Conservation (phyloP, 2,329 filamentous ascomycete species). For the Penicillium sp. region DNA sequence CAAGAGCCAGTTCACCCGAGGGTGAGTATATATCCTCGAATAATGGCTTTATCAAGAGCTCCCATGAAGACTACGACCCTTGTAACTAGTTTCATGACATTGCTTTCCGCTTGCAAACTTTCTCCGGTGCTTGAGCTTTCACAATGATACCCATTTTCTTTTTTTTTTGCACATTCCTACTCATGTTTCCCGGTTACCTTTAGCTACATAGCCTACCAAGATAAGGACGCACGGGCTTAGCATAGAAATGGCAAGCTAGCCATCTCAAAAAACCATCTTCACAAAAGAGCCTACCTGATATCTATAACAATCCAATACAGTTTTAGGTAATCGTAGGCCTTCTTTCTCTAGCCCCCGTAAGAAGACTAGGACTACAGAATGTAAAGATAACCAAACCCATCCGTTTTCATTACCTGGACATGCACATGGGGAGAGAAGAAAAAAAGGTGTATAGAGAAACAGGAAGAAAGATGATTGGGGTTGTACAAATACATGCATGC, state of each 20-base stretch:
- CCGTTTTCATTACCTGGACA: slow-evolving; percentile 32
- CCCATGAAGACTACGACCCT: not conserved
- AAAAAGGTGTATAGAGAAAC: slow-evolving; percentile 21
- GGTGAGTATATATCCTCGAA: not conserved
- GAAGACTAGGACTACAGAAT: not conserved
- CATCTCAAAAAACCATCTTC: not conserved
- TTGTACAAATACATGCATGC: slow-evolving; percentile 43
- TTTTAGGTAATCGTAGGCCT: not conserved
- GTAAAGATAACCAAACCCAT: slow-evolving; percentile 19
- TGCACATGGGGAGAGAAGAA: slow-evolving; percentile 21
- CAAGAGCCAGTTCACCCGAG: not conserved
- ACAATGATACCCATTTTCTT: slow-evolving; percentile 6
- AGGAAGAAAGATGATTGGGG: slow-evolving; percentile 26
- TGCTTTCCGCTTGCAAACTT: not conserved
- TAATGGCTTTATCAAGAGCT: not conserved
- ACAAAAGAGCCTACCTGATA: not conserved
- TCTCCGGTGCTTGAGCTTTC: not conserved
- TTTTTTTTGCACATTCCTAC: not conserved
- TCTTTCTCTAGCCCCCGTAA: not conserved
- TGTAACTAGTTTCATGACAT: not conserved
- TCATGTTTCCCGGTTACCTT: not conserved
- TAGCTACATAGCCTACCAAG: not conserved
- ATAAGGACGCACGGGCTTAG: too few species aligned
- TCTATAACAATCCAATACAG: not conserved
- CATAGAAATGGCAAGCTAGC: not conserved